Conservation (phyloP, 305 asterid genomes). For the Solanum hybrid region DNA sequence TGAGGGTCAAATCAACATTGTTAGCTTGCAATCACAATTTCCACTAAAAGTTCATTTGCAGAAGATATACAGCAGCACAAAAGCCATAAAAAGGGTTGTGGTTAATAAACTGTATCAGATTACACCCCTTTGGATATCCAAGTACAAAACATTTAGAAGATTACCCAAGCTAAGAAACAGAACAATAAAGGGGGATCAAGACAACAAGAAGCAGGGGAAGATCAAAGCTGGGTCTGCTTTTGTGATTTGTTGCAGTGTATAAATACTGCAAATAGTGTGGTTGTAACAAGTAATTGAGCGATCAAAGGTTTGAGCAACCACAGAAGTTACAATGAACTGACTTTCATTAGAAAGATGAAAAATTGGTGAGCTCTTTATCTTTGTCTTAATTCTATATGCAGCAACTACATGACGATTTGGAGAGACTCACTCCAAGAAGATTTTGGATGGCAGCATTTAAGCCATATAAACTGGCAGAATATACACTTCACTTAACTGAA, state of each 20-base stretch:
- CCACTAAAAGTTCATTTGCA: neutral
- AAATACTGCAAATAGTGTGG: neutral
- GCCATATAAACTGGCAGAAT: neutral
- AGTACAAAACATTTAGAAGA: neutral
- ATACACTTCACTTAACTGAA: neutral
- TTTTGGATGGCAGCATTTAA: neutral
- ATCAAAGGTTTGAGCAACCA: neutral
- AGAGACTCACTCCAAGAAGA: neutral
- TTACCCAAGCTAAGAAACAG: neutral
- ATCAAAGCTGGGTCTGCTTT: neutral
- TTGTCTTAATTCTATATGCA: neutral
- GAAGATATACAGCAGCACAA: neutral
- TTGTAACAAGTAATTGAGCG: neutral
- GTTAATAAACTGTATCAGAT: neutral
- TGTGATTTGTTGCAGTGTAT: neutral
- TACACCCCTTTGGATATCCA: neutral
- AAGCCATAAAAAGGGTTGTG: neutral
- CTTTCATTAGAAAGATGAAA: neutral
- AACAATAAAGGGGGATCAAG: neutral
- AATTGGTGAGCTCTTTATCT: neutral
- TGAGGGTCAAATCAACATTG: conserved; percentile 23
- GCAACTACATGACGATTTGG: neutral
- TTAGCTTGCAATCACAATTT: neutral
- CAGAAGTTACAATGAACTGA: neutral
- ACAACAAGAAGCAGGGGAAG: neutral